These are phyloP conservation scores for Phaeosphaeriaceae sp. DNA, from an alignment of 2,329 filamentous ascomycete species.

Conservation along the genomic window DNA sequence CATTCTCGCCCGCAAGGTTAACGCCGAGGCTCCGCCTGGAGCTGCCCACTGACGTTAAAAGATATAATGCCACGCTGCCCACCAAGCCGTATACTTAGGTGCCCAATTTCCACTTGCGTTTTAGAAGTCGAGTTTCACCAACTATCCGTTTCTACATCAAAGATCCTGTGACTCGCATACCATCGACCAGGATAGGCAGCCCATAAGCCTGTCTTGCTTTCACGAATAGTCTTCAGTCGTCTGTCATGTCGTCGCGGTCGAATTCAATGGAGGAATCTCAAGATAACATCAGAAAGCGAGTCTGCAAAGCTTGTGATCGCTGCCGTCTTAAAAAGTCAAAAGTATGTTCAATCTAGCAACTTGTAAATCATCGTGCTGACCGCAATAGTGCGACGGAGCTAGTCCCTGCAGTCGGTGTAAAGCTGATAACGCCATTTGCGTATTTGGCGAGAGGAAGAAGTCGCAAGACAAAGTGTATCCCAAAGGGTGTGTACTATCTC, in stretches of 20 bases:
- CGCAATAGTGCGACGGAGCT: constrained; percentile 65
- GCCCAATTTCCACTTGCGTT: constrained; percentile 30
- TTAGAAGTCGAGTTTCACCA: constrained; percentile 7
- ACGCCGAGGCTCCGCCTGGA: constrained; percentile 48
- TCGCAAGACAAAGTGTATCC: constrained; percentile 72
- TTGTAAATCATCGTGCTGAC: constrained; percentile 13
- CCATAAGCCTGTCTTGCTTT: neutral
- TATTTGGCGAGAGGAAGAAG: constrained; percentile 72
- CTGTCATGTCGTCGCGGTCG: constrained; percentile 44
- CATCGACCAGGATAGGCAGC: constrained; percentile 9
- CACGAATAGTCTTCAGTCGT: neutral
- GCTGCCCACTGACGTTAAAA: constrained; percentile 48
- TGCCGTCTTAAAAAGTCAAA: constrained; percentile 73
- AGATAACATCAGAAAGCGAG: constrained; percentile 65
- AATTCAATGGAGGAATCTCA: constrained; percentile 53
- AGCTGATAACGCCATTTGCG: constrained; percentile 70
- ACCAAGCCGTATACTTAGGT: constrained; percentile 40
- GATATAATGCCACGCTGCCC: constrained; percentile 50
- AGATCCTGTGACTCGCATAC: neutral
- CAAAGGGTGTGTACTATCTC: constrained; percentile 62
- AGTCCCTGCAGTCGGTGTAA: constrained; percentile 69
- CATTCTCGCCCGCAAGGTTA: constrained; percentile 27
- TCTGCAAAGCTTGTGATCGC: constrained; percentile 72
- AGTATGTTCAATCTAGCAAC: constrained; percentile 47
- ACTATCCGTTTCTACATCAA: constrained; percentile 4